phyloP scores from a whole-genome alignment of 192 early-diverging fungal species.

The Podila epicladia region DNA sequence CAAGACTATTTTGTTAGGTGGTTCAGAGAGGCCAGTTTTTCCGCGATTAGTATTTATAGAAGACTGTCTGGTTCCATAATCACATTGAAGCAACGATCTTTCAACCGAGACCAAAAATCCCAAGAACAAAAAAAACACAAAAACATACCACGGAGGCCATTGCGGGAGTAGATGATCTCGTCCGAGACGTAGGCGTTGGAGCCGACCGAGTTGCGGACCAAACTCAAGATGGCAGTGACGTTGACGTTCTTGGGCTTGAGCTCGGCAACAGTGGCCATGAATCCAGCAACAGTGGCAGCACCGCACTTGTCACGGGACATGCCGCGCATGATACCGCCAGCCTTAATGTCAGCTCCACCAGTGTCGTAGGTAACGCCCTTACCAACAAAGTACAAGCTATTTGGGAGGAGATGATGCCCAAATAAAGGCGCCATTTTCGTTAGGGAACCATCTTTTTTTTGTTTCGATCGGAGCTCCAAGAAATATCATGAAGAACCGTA shows the following conservation, averaged over 20 bases:
- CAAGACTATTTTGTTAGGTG: conserved; percentile 54
- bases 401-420: not conserved
- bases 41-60: too few species aligned
- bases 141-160: conserved; percentile 69
- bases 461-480: conserved; percentile 9
- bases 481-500: not conserved
- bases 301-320: conserved; percentile 95
- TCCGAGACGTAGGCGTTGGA: conserved; percentile 85
- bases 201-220: conserved; percentile 87
- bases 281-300: conserved; percentile 84
- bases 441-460: not conserved
- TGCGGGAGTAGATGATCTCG: conserved; percentile 81
- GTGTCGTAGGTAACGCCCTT: conserved; percentile 95
- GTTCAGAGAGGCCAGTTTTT: not conserved
- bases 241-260: conserved; percentile 73
- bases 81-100: not conserved
- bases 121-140: not conserved
- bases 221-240: conserved; percentile 75
- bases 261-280: conserved; percentile 75
- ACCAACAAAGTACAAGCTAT: conserved; percentile 82
- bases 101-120: conserved; percentile 13
- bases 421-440: not conserved
- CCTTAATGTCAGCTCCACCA: conserved; percentile 89
- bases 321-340: conserved; percentile 81
- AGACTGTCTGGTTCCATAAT: too few species aligned